These are phyloP conservation scores for Plenodomus tracheiphilus DNA, from an alignment of 2,329 filamentous ascomycete species.

Conservation along the genomic window DNA sequence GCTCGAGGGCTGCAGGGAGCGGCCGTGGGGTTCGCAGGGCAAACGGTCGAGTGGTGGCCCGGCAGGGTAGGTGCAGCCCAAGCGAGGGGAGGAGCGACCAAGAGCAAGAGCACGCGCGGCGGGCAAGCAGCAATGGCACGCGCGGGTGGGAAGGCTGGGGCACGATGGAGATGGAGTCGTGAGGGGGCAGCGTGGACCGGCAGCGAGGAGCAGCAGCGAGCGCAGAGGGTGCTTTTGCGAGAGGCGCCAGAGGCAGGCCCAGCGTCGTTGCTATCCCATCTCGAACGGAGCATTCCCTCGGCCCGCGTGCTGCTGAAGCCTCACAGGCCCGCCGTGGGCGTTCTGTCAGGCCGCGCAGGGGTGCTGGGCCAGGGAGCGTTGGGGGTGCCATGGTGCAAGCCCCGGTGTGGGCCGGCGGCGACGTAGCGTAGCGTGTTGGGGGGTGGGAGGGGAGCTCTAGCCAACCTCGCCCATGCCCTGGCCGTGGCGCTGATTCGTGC, in stretches of 20 bases:
- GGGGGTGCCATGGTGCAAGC: too few species aligned
- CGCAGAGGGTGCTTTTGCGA: background rate
- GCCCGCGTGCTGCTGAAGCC: conserved; percentile 15
- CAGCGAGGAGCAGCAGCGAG: background rate
- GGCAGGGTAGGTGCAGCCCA: conserved; percentile 21
- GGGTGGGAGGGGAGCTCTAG: too few species aligned
- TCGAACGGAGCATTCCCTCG: conserved; percentile 14
- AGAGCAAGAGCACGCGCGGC: background rate
- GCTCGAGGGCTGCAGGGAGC: conserved; percentile 26
- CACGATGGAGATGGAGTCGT: background rate
- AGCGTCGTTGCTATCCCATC: conserved; percentile 16
- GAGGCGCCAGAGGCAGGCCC: conserved; percentile 2
- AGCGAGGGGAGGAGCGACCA: conserved; percentile 28
- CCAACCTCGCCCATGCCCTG: conserved; percentile 12
- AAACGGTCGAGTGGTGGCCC: conserved; percentile 24
- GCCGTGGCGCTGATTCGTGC: conserved; percentile 21
- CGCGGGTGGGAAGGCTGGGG: too few species aligned
- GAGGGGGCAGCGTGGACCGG: background rate
- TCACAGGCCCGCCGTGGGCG: conserved; percentile 15
- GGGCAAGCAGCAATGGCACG: too few species aligned
- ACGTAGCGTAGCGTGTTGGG: too few species aligned
- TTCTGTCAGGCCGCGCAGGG: conserved; percentile 24
- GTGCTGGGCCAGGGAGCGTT: conserved; percentile 28
- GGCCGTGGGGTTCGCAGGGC: conserved; percentile 23
- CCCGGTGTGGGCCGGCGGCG: conserved; percentile 20